Base-by-base conservation (phyloP, 2,329 filamentous ascomycete genomes). In the Clonostachys chloroleuca region DNA sequence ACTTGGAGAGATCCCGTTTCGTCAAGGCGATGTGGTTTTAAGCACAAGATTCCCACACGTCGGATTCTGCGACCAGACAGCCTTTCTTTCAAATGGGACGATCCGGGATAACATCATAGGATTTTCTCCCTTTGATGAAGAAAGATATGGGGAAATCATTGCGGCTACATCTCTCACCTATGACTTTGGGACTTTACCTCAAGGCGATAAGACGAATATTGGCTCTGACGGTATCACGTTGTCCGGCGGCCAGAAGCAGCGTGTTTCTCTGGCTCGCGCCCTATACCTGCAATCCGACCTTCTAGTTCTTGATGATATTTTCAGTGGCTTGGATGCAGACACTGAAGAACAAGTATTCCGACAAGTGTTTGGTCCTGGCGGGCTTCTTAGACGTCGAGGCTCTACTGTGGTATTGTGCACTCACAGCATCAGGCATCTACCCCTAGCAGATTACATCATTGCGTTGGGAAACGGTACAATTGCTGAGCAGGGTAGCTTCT, bases 361-460 rank as follows among this genome's bases (percentile, higher is more conserved):
- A 2, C 64, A 64, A 2, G 59, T 78, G 0, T 67, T 78, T 35
- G 67, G 71, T 0, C 47, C 58, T 1, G 49, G 56, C 0, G 73
- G 75, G 0, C 46, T 78, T 2, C 55, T 75, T 4, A 61, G 63
- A 16, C 57, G 54, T 8, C 52, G 64, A 6, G 60, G 62, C 0
- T 60, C 59, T 2, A 76, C 73, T 2, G 67, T 69, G 1, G 47
- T 80, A 1, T 56, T 79, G 2, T 59, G 64, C 40, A 65, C 59
- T 1, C 63, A 68, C 40, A 61, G 61, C 0, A 51, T 65, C 5
- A 53, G 57, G 0, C 58, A 62, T 42, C 46, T 71, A 5, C 59
- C 64, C 0, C 52, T 54, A 35, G 70, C 61, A 47, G 72, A 80
- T 41, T 68, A 74, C 34, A 69, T 80, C 8, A 67, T 80, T 37